A percentile compares a stretch with the other conserved stretches of the same genome.
Conservation (phyloP, 176 grass and related monocot species). For the Saccharum officinarum region DNA sequence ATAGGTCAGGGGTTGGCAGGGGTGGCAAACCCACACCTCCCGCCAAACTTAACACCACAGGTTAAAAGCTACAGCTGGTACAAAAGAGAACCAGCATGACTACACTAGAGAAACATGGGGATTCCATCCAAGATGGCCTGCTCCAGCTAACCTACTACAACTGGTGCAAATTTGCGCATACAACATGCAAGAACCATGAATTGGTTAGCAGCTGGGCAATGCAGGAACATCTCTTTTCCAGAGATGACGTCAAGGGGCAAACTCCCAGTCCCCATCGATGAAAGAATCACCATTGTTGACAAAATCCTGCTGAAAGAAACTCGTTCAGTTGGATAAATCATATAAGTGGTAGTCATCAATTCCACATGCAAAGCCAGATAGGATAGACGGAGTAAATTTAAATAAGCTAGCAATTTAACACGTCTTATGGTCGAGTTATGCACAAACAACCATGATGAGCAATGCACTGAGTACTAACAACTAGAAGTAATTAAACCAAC, state of each 20-base stretch:
- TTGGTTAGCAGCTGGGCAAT: background rate
- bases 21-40: background rate
- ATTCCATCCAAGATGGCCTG: background rate
- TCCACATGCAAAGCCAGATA: background rate
- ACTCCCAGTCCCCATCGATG: background rate
- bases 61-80: background rate
- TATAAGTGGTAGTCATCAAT: background rate
- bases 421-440: background rate
- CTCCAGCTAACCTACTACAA: conserved; percentile 27
- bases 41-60: background rate
- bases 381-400: background rate
- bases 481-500: background rate
- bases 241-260: background rate
- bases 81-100: background rate
- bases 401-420: background rate
- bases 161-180: background rate
- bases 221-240: background rate
- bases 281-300: background rate
- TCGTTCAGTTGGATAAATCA: background rate
- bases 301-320: conserved; percentile 14
- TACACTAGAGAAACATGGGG: background rate
- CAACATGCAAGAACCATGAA: background rate
- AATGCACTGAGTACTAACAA: background rate
- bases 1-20: background rate
- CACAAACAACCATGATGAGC: background rate